Conservation (phyloP, 1,139 yeast species). For the Pichia sp. region DNA sequence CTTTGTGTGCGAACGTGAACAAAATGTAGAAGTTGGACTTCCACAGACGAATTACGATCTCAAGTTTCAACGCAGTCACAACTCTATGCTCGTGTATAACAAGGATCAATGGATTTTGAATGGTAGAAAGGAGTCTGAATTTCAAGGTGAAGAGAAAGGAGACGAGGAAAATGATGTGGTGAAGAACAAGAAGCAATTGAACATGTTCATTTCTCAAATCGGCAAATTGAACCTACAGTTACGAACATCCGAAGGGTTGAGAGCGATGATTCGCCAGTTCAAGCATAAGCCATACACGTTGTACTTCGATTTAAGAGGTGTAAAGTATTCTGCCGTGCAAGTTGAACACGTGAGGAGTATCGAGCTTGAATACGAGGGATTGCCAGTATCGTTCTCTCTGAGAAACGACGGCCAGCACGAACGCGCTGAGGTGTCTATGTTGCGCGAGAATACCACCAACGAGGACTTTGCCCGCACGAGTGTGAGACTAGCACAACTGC, state of each 20-base stretch:
- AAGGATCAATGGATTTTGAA: conserved; percentile 14
- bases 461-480: conserved; percentile 6
- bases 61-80: conserved; percentile 22
- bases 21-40: conserved; percentile 18
- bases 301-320: conserved; percentile 1
- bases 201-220: conserved; percentile 11
- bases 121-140: conserved; percentile 6
- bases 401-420: conserved; percentile 20
- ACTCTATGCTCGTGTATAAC: conserved; percentile 19
- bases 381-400: conserved; percentile 21
- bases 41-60: conserved; percentile 20
- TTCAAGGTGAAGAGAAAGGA: conserved; percentile 1
- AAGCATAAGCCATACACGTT: conserved; percentile 10
- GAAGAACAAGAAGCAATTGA: conserved; percentile 7
- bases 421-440: conserved; percentile 20
- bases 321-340: conserved; percentile 10
- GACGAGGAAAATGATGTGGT: conserved; percentile 4
- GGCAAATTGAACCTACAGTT: conserved; percentile 10
- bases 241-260: conserved; percentile 7
- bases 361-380: conserved; percentile 30
- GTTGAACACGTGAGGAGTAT: conserved; percentile 32
- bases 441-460: conserved; percentile 12
- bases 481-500: conserved; percentile 3
- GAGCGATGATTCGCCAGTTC: conserved; percentile 7
- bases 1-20: conserved; percentile 22